These are phyloP conservation scores for Phytopythium kandeliae DNA, from an alignment of 352 stramenopile genomes.

Conservation along the genomic window DNA sequence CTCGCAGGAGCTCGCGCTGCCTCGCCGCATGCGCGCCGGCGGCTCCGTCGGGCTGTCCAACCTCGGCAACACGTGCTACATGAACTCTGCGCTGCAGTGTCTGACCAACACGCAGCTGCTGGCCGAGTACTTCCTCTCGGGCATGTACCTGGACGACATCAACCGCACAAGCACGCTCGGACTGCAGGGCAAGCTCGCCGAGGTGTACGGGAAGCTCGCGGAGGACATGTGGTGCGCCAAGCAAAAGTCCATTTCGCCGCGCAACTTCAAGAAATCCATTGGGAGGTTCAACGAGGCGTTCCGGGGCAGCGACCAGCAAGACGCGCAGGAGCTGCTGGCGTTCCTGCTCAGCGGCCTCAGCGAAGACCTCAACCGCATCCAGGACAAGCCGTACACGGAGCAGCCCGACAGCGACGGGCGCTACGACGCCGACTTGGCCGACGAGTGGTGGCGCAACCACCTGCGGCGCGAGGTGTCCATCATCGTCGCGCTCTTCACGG, in stretches of 20 bases:
- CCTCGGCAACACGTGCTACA: constrained; percentile 95
- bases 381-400: constrained; percentile 96
- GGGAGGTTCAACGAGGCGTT: constrained; percentile 97
- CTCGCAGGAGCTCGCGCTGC: constrained; percentile 53
- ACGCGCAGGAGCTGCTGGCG: constrained; percentile 95
- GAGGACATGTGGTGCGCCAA: constrained; percentile 95
- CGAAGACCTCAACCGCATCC: constrained; percentile 98
- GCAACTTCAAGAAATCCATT: constrained; percentile 92
- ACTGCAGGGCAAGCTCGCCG: constrained; percentile 92
- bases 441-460: constrained; percentile 99
- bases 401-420: constrained; percentile 97
- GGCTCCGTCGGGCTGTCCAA: constrained; percentile 83
- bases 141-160: constrained; percentile 90
- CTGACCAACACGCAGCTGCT: constrained; percentile 95
- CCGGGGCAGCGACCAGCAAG: constrained; percentile 96
- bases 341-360: constrained; percentile 97
- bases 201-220: constrained; percentile 94
- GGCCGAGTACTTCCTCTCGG: constrained; percentile 94
- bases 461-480: constrained; percentile 97
- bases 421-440: constrained; percentile 95
- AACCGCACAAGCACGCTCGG: constrained; percentile 97
- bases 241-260: constrained; percentile 89
- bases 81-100: constrained; percentile 93
- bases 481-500: constrained; percentile 98
- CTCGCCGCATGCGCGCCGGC: constrained; percentile 68